Conservation (phyloP, 495 filamentous ascomycete species). For the Lophium mytilinum region DNA sequence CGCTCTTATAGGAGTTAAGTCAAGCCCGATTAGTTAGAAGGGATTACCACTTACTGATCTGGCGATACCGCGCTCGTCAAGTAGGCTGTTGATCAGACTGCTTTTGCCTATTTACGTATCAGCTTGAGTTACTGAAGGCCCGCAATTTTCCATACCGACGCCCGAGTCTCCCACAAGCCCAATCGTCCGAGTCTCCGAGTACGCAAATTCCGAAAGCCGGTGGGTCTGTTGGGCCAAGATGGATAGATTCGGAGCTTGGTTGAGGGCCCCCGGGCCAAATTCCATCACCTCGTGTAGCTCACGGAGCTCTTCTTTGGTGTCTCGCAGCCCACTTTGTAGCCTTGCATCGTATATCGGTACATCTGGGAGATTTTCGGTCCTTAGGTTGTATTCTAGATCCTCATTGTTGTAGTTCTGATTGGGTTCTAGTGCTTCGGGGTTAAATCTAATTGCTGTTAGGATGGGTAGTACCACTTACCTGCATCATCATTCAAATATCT, state of each 20-base stretch:
- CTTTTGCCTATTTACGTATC: slow-evolving; percentile 10
- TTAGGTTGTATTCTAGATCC: slow-evolving; percentile 12
- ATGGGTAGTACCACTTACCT: too few relatives aligned
- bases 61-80: slow-evolving; percentile 10
- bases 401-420: not conserved
- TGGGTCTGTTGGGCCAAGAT: slow-evolving; percentile 6
- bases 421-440: too few relatives aligned
- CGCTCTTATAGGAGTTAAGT: not conserved
- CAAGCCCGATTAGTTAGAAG: too few relatives aligned
- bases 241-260: slow-evolving; percentile 6
- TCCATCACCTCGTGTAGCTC: slow-evolving; percentile 10
- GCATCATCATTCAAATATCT: too few relatives aligned
- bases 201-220: slow-evolving; percentile 11
- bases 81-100: slow-evolving; percentile 17
- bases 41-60: not conserved
- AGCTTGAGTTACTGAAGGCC: not conserved
- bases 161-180: slow-evolving; percentile 13
- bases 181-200: slow-evolving; percentile 7
- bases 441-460: too few relatives aligned
- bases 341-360: slow-evolving; percentile 1
- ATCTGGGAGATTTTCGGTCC: slow-evolving; percentile 4
- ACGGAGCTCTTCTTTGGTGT: slow-evolving; percentile 14
- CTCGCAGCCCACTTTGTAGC: slow-evolving; percentile 6
- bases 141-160: not conserved
- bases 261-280: slow-evolving; percentile 7